These are phyloP conservation scores for Diaporthe sp. DNA, from an alignment of 2,329 filamentous ascomycete species.

Conservation along the genomic window DNA sequence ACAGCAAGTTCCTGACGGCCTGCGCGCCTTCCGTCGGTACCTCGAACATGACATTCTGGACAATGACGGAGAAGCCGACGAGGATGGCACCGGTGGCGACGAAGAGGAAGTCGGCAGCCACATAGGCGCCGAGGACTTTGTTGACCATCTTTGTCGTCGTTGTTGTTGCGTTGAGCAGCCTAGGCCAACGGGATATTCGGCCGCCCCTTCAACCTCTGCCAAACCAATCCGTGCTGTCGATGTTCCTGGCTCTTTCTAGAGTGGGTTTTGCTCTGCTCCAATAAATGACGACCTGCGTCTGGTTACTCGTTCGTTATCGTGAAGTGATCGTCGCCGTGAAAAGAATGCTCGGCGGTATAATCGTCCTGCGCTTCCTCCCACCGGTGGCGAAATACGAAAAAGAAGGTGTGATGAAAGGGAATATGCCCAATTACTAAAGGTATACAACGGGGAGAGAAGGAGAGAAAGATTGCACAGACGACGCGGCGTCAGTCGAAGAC, in stretches of 20 bases:
- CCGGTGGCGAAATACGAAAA: conserved; percentile 25
- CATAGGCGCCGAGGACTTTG: conserved; percentile 65
- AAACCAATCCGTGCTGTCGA: conserved; percentile 30
- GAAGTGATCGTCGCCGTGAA: conserved; percentile 19
- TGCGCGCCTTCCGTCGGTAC: conserved; percentile 58
- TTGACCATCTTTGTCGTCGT: conserved; percentile 60
- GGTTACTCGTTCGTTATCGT: conserved; percentile 35
- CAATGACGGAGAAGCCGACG: conserved; percentile 67
- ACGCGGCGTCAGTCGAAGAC: conserved; percentile 21
- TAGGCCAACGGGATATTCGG: conserved; percentile 40
- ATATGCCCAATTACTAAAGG: conserved; percentile 17
- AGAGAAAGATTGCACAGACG: conserved; percentile 29
- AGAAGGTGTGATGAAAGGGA: conserved; percentile 25
- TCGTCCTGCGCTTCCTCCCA: conserved; percentile 39
- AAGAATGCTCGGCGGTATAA: conserved; percentile 26
- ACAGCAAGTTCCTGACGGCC: conserved; percentile 65
- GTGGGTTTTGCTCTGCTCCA: conserved; percentile 36
- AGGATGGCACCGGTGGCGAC: conserved; percentile 66
- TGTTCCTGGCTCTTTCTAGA: conserved; percentile 34
- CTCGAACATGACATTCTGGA: conserved; percentile 59
- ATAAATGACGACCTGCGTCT: conserved; percentile 55
- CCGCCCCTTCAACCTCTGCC: conserved; percentile 41
- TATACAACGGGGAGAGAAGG: conserved; percentile 18
- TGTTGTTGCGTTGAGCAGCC: conserved; percentile 41
- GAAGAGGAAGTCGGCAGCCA: conserved; percentile 64